These are phyloP conservation scores for Hypoxylon perforatum DNA, from an alignment of 495 filamentous ascomycete species.

Conservation along the genomic window DNA sequence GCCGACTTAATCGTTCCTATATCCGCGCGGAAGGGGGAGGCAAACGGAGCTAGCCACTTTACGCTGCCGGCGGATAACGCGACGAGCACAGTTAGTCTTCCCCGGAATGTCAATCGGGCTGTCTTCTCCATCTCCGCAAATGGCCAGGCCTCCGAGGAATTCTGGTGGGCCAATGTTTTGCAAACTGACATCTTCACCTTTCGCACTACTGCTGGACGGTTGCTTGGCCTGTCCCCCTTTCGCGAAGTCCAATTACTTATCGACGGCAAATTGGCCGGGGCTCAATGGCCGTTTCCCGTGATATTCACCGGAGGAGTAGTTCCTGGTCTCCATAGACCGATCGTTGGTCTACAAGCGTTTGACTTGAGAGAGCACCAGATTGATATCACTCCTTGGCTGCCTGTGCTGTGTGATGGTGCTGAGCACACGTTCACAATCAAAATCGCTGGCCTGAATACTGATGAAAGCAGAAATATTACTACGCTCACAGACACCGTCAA, in stretches of 20 bases:
- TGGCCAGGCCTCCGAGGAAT: slow-evolving; percentile 83
- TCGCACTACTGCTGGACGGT: slow-evolving; percentile 57
- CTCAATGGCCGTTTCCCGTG: slow-evolving; percentile 84
- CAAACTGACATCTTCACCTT: slow-evolving; percentile 71
- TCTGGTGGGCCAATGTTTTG: slow-evolving; percentile 87
- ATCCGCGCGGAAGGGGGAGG: slow-evolving; percentile 66
- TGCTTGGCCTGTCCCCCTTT: slow-evolving; percentile 80
- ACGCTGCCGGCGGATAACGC: slow-evolving; percentile 73
- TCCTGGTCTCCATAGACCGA: slow-evolving; percentile 82
- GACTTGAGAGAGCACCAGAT: slow-evolving; percentile 85
- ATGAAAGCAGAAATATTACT: slow-evolving; percentile 45
- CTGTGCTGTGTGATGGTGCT: slow-evolving; percentile 70
- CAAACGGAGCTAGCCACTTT: slow-evolving; percentile 72
- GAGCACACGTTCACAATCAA: slow-evolving; percentile 78
- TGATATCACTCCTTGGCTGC: slow-evolving; percentile 82
- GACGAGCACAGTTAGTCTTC: slow-evolving; percentile 66
- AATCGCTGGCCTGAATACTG: slow-evolving; percentile 70
- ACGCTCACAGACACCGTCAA: slow-evolving; percentile 68
- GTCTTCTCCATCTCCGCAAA: slow-evolving; percentile 82
- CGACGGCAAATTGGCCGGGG: slow-evolving; percentile 78
- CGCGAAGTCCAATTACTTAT: slow-evolving; percentile 85
- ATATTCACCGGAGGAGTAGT: slow-evolving; percentile 90
- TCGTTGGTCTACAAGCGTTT: slow-evolving; percentile 85
- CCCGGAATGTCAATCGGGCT: slow-evolving; percentile 72
- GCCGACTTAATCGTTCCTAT: slow-evolving; percentile 80